These are phyloP conservation scores for Aspergillus tubingensis DNA, from an alignment of 2,329 filamentous ascomycete species.

Conservation along the genomic window DNA sequence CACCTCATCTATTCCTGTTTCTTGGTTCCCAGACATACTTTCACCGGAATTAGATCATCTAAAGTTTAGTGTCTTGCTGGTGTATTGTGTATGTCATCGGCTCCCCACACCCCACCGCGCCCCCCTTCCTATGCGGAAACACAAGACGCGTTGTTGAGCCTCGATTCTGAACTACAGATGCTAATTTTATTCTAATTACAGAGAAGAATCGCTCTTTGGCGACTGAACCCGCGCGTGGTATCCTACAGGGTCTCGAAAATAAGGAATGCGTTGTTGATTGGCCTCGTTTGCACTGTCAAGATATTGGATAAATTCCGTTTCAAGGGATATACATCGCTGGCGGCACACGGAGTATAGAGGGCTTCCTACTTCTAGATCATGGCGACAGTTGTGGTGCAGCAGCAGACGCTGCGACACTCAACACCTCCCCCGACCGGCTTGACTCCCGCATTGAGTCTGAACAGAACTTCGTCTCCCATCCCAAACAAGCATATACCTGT, in stretches of 20 bases:
- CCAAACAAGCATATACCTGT: slow-evolving; percentile 91
- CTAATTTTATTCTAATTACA: not conserved
- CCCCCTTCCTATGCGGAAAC: not conserved
- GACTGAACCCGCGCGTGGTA: not conserved
- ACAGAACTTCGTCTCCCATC: slow-evolving; percentile 62
- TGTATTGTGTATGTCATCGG: slow-evolving; percentile 2
- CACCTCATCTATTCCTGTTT: not conserved
- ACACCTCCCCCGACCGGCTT: slow-evolving; percentile 51
- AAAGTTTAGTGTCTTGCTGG: not conserved
- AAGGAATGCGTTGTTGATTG: slow-evolving; percentile 23
- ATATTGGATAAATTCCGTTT: slow-evolving; percentile 1
- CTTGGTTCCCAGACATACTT: slow-evolving; percentile 1
- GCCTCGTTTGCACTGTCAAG: slow-evolving; percentile 1
- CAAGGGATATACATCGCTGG: not conserved
- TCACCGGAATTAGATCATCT: not conserved
- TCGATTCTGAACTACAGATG: not conserved
- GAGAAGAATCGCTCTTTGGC: not conserved
- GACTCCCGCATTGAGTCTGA: slow-evolving; percentile 58
- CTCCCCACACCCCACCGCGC: not conserved
- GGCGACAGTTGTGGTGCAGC: slow-evolving; percentile 52
- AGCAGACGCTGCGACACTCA: slow-evolving; percentile 48
- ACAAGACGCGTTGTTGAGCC: slow-evolving; percentile 6
- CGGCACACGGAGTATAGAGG: not conserved
- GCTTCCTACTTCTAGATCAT: slow-evolving; percentile 28
- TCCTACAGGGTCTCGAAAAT: slow-evolving; percentile 6